Base-by-base conservation (phyloP, 139 green algal genomes). In the Coelastrella sp. region DNA sequence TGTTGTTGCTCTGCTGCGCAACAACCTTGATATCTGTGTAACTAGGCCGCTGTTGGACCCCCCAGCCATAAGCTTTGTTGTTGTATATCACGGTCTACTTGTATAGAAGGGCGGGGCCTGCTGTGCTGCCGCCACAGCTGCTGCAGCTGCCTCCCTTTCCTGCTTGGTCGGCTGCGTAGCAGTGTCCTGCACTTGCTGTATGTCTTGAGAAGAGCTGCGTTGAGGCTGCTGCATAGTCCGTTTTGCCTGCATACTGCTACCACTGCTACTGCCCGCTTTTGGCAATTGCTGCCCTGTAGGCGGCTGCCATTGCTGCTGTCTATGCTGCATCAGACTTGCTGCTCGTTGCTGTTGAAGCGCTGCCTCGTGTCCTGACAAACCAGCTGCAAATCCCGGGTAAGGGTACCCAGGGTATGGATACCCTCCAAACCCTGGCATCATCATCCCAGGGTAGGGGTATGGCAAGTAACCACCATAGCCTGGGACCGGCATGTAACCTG, bases 361-460 rank as follows among this genome's bases (percentile, higher is more conserved):
- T 83, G 75, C 75, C 74, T 63, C 59, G 7, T 71, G 21, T 23
- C 48, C 13, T 43, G 30, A 4, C 43, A 38, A 35, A 43, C 63
- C 13, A n/a, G 43, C 34, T 32, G 21, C 15, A 30, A 62, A 35
- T 37, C 48, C 21, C 30, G 32, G n/a, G 25, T 59, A 59, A 8
- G 77, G 62, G 19, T 72, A 45, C 2, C 63, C 43, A 6, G 27
- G 35, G 27, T 69, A 48, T 32, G 80, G 64, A 27, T 79, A 78
- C 3, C 80, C 80, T 21, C 64, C 53, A 62, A 62, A 86, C 15
- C 80, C 80, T 8, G 37, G 48, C 80, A 86, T 60, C 80, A 86
- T 86, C 80, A 86, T 86, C 50, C 80, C 80, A 35, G 80, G 80
- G 67, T 73, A 86, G 6, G 79, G 34, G 50, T 86, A 86, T 23